Base-by-base conservation (phyloP, 192 early-diverging fungal species). In the Chytriomyces confervae region DNA sequence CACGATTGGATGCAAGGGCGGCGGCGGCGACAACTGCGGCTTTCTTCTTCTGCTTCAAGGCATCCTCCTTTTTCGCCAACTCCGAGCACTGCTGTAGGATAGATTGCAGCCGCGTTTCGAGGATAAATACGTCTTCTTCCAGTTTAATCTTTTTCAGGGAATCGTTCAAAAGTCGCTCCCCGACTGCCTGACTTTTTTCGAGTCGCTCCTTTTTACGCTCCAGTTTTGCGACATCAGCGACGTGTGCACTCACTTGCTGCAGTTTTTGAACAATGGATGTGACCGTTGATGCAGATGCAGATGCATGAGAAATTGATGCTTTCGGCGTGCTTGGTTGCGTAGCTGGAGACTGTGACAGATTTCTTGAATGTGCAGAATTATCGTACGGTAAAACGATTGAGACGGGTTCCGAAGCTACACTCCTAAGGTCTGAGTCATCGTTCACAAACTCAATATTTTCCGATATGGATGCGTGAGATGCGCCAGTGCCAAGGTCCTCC, bases 201-300 rank as follows among this genome's bases (percentile, higher is more conserved):
- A 72, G 27, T 8, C 69, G 49, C 20, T 11, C 47, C 44, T 72
- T 72, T 45, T 72, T 72, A 10, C 69, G 69, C 27, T 72, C 69
- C 20, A 72, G 45, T 20, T 72, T 48, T 20, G 50, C 69, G 8
- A 72, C 20, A 24, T 72, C n/a, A 1, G 47, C 18, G 13, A 72
- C 50, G 27, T 60, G 27, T 16, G 69, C 49, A 45, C 69, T 72
- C 7, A 72, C 6, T 72, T 61, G 7, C 27, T 72, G 49, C 16
- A 72, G 27, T 61, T 72, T 72, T n/a, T 7, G 50, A 16, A 72
- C 57, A 57, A 72, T 61, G 20, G 69, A 72, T 10, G 69, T 36
- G 27, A 72, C 69, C 1, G 69, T 29, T 7, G 49, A 11, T 29
- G 62, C 18, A 24, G 62, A 24, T 11, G 29, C 62, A 64, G 66